A percentile compares a stretch with the other conserved stretches of the same genome.
Conservation (phyloP, 2,329 filamentous ascomycete genomes). For the Fusarium sp. region DNA sequence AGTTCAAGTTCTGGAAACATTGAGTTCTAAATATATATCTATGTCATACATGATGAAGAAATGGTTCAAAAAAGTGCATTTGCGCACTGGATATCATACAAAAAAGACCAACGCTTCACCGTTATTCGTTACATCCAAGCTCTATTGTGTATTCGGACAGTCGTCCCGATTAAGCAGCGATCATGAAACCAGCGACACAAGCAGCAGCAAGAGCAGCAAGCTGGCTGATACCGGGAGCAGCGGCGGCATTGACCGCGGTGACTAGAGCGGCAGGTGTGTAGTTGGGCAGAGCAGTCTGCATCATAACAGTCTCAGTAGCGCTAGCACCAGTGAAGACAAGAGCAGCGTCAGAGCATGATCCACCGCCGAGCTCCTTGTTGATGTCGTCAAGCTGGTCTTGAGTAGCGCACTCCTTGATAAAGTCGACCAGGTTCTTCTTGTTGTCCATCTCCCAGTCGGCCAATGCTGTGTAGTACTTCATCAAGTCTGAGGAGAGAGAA, state of each 20-base stretch:
- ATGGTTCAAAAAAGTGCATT: neutral
- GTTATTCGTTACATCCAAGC: neutral
- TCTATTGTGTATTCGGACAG: neutral
- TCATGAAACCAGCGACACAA: constrained; percentile 20
- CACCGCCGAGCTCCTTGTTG: neutral
- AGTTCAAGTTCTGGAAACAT: neutral
- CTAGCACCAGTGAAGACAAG: constrained; percentile 26
- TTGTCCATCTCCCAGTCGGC: constrained; percentile 8
- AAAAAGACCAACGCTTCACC: constrained; percentile 11
- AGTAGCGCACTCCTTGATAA: constrained; percentile 11
- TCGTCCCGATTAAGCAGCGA: constrained; percentile 4
- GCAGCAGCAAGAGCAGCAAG: constrained; percentile 16
- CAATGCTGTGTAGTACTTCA: constrained; percentile 28
- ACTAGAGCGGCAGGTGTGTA: neutral
- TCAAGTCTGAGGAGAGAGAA: constrained; percentile 18
- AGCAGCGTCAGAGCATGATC: constrained; percentile 5
- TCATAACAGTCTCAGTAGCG: constrained; percentile 17
- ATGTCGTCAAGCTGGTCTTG: neutral
- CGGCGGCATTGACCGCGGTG: neutral
- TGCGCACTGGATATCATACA: constrained; percentile 22
- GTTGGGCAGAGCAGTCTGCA: constrained; percentile 9
- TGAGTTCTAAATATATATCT: neutral
- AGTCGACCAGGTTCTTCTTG: neutral
- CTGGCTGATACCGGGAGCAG: constrained; percentile 1
- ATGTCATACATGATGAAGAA: neutral